Evolutionary conservation across 2,329 filamentous ascomycete genomes (phyloP).

Genomic region (Blastomyces silverae): DNA sequence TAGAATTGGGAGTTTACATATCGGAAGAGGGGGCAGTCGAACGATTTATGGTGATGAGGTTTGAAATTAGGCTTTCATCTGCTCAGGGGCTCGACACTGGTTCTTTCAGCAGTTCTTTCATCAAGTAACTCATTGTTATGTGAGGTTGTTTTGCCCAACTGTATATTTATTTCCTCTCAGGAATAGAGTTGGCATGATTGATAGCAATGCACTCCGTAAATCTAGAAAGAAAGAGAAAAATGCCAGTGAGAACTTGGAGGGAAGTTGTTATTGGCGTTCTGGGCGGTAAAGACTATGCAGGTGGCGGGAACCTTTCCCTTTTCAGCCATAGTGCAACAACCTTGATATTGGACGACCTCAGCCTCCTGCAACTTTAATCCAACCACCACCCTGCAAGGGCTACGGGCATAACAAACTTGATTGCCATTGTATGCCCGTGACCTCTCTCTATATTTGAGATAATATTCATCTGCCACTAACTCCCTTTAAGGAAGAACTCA

Average conservation of each 20-base stretch:
- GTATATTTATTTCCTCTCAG: not conserved
- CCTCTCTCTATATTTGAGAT: not conserved
- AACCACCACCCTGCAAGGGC: not conserved
- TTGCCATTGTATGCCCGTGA: not conserved
- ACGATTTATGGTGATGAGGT: not conserved
- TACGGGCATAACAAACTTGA: not conserved
- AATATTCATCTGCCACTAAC: not conserved
- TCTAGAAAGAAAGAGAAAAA: not conserved
- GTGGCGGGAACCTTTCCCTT: not conserved
- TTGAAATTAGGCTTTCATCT: not conserved
- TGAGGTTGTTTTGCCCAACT: not conserved
- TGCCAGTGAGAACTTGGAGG: not conserved
- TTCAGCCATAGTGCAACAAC: not conserved
- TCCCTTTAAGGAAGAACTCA: not conserved
- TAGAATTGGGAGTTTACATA: not conserved
- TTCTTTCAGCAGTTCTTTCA: not conserved
- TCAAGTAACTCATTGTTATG: not conserved
- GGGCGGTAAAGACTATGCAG: too few relatives aligned
- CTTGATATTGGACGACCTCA: too few relatives aligned
- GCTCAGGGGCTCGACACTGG: not conserved
- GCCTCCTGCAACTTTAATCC: slow-evolving; percentile 2
- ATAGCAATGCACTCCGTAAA: not conserved
- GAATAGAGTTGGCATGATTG: not conserved
- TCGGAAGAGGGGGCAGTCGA: not conserved
- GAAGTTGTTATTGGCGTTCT: not conserved